Conservation (phyloP, 2,329 filamentous ascomycete genomes). For the Diaporthe citri region DNA sequence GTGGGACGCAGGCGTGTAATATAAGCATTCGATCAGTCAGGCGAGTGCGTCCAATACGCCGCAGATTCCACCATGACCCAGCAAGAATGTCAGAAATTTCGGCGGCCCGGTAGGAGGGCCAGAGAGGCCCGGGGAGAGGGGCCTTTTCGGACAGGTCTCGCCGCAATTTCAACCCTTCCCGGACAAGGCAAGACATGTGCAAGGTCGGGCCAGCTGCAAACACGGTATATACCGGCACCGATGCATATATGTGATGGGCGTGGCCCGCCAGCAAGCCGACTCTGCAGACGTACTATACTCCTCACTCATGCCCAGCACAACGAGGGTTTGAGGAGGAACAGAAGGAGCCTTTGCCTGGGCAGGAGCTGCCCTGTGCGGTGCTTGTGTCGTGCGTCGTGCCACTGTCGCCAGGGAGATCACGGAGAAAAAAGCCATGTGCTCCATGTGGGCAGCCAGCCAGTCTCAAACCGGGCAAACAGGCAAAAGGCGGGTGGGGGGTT, state of each 20-base stretch:
- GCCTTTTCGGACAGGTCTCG: conserved; percentile 19
- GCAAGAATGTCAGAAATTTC: conserved; percentile 30
- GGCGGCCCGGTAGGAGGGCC: not conserved
- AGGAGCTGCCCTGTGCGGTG: not conserved
- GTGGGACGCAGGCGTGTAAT: conserved; percentile 36
- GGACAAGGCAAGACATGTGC: conserved; percentile 10
- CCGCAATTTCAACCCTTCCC: conserved; percentile 22
- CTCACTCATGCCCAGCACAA: not conserved
- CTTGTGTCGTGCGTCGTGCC: not conserved
- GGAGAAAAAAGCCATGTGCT: conserved; percentile 24
- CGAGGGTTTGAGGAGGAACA: not conserved
- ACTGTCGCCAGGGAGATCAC: conserved; percentile 26
- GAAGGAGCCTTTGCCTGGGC: not conserved
- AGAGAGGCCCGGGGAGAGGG: conserved; percentile 2
- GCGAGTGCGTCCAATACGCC: conserved; percentile 22
- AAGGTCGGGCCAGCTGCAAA: conserved; percentile 3
- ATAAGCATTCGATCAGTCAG: conserved; percentile 26
- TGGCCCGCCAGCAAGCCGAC: not conserved
- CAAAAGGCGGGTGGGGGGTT: not conserved
- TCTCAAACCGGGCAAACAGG: conserved; percentile 1
- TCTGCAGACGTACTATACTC: not conserved
- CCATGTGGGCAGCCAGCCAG: conserved; percentile 5
- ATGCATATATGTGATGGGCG: not conserved
- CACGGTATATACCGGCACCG: conserved; percentile 9
- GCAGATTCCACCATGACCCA: conserved; percentile 30